Conservation (phyloP, 1,284 basidiomycete genomes). For the Filobasidium uniguttulatum region DNA sequence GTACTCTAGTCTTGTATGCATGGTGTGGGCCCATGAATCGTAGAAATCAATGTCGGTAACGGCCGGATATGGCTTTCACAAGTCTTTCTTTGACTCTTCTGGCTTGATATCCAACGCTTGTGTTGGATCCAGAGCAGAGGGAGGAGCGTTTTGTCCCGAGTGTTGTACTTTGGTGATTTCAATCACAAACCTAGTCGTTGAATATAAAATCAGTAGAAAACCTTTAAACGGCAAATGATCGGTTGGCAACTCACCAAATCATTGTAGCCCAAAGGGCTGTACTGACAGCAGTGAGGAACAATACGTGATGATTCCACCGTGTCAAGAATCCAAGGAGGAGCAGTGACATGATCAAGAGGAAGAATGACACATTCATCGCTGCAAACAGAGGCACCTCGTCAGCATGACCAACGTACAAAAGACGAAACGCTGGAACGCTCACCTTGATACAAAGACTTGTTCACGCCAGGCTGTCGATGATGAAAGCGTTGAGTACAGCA, state of each 20-base stretch:
- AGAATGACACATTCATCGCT: slow-evolving; percentile 37
- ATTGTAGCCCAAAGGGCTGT: slow-evolving; percentile 29
- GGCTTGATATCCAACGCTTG: not conserved
- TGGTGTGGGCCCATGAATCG: not conserved
- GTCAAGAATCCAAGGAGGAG: slow-evolving; percentile 30
- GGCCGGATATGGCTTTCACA: not conserved
- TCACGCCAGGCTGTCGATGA: slow-evolving; percentile 27
- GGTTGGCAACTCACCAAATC: slow-evolving; percentile 25
- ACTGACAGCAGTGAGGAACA: slow-evolving; percentile 25
- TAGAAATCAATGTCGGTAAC: no score
- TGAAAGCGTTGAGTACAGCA: not conserved
- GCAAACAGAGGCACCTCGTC: not conserved
- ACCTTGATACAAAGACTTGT: slow-evolving; percentile 29
- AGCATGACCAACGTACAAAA: not conserved
- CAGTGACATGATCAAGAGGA: slow-evolving; percentile 30
- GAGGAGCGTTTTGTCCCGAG: slow-evolving; percentile 7
- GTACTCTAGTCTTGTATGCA: no score
- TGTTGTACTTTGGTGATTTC: slow-evolving; percentile 27
- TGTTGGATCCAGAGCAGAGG: not conserved
- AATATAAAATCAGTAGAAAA: not conserved
- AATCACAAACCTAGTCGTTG: slow-evolving; percentile 28
- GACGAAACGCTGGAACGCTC: slow-evolving; percentile 2
- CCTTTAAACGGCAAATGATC: not conserved
- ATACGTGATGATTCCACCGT: slow-evolving; percentile 29
- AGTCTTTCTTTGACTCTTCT: not conserved